These are phyloP conservation scores for Favolaschia claudopus DNA, from an alignment of 768 basidiomycete genomes.

Conservation along the genomic window DNA sequence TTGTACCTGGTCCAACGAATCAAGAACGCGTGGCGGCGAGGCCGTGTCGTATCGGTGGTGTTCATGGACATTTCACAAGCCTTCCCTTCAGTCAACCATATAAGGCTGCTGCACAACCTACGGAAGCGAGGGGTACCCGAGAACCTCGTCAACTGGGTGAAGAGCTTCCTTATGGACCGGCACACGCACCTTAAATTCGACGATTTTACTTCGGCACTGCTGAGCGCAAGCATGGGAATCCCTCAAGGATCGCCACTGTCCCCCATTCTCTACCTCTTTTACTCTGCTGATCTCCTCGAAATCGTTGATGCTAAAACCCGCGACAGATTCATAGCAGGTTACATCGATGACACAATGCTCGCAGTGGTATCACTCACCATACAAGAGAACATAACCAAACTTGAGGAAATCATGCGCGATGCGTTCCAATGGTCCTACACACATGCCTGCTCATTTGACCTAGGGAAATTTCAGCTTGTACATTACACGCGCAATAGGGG, in stretches of 20 bases:
- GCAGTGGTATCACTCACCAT: not conserved
- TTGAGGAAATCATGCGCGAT: not conserved
- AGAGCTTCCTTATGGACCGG: slow-evolving; percentile 24
- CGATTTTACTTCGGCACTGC: slow-evolving; percentile 24
- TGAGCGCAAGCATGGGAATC: slow-evolving; percentile 32
- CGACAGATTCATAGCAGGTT: not conserved
- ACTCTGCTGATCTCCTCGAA: slow-evolving; percentile 32
- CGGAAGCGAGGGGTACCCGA: slow-evolving; percentile 16
- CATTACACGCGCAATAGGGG: slow-evolving; percentile 1
- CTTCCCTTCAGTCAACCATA: slow-evolving; percentile 7
- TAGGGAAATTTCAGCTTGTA: slow-evolving; percentile 7
- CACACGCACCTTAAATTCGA: slow-evolving; percentile 33
- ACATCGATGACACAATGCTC: slow-evolving; percentile 17
- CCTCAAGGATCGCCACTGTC: slow-evolving; percentile 41
- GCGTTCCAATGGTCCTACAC: not conserved
- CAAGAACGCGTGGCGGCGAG: slow-evolving; percentile 21
- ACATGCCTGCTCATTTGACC: slow-evolving; percentile 7
- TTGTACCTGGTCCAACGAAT: slow-evolving; percentile 21
- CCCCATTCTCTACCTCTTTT: slow-evolving; percentile 39
- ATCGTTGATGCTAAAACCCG: not conserved
- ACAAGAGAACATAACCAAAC: not conserved
- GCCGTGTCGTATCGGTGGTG: slow-evolving; percentile 2
- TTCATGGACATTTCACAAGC: slow-evolving; percentile 10
- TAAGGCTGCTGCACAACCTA: slow-evolving; percentile 5
- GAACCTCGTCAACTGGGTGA: slow-evolving; percentile 24